Base-by-base conservation (phyloP, 768 basidiomycete species). In the Kondoa subrosea region DNA sequence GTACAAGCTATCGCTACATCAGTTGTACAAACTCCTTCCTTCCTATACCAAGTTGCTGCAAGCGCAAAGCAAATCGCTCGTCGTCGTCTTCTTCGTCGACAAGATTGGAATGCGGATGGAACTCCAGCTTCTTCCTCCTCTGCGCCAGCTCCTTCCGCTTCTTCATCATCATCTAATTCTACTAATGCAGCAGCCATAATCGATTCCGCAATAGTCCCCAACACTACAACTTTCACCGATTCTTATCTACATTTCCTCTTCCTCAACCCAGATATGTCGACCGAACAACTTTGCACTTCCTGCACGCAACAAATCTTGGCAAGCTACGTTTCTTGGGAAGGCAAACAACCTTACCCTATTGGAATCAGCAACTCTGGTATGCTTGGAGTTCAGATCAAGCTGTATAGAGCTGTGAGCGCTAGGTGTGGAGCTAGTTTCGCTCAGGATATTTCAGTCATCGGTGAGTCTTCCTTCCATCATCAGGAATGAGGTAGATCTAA, bases 241-340 rank as follows among this genome's bases (percentile, higher is more conserved):
- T 75, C 77, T 66, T 76, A 77, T 72, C 77, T 95, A 66, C 80
- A 83, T 34, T 95, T 89, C 87, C 80, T 96, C 71, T 85, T 87
- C 85, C 81, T 88, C 74, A 76, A 81, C 31, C 80, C 86, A 58
- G 70, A 73, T 69, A 78, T 82, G 74, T 40, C 81, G 30, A 76
- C 80, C n/a, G 72, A 76, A 30, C 65, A 77, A 27, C 85, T 95
- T 57, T 96, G 93, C 84, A 85, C 81, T 1, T 72, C 85, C 16
- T 97, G 93, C 84, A 85, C 88, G 15, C 83, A 87, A 76, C 82
- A 82, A 70, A 79, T 91, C 75, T 75, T 97, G 71, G 82, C 84
- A 1, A 72, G 84, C 8, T 99, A 88, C 82, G 85, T 89, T 77
- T 77, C 79, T 67, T 92, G 83, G 77, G 88, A 91, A 78, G 82